Conservation (phyloP, 2,329 filamentous ascomycete genomes). For the Phaeosphaeria sp. region DNA sequence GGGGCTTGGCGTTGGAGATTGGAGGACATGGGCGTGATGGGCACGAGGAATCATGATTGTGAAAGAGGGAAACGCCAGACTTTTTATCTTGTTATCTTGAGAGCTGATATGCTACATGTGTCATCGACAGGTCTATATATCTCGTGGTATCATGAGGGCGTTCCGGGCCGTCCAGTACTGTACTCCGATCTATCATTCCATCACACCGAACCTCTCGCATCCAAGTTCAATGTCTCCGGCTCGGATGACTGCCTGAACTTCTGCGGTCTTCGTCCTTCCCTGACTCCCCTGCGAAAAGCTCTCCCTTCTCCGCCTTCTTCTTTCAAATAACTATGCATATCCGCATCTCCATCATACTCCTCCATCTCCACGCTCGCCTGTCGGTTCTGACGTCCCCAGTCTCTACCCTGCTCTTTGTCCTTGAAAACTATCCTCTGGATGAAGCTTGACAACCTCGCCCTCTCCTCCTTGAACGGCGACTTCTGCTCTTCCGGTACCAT, state of each 20-base stretch:
- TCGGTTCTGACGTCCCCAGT: slow-evolving; percentile 2
- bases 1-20: background rate
- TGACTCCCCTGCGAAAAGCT: background rate
- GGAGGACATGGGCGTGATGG: background rate
- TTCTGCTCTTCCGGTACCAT: slow-evolving; percentile 39
- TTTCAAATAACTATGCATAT: slow-evolving; percentile 18
- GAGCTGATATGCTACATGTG: background rate
- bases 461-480: slow-evolving; percentile 31
- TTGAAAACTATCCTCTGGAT: slow-evolving; percentile 29
- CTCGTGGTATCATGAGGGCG: background rate
- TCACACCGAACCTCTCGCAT: background rate
- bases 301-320: slow-evolving; percentile 7
- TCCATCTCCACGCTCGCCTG: background rate
- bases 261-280: slow-evolving; percentile 5
- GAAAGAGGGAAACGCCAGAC: no score
- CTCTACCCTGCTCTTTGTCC: slow-evolving; percentile 1
- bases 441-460: slow-evolving; percentile 34
- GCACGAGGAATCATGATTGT: background rate
- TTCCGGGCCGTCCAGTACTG: background rate
- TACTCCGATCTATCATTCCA: background rate
- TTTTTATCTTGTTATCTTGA: no score
- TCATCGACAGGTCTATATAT: background rate
- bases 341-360: slow-evolving; percentile 10
- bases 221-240: background rate
- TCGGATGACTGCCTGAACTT: background rate